Conservation (phyloP, 345 rosid species). For the Eutrema yunnanense region DNA sequence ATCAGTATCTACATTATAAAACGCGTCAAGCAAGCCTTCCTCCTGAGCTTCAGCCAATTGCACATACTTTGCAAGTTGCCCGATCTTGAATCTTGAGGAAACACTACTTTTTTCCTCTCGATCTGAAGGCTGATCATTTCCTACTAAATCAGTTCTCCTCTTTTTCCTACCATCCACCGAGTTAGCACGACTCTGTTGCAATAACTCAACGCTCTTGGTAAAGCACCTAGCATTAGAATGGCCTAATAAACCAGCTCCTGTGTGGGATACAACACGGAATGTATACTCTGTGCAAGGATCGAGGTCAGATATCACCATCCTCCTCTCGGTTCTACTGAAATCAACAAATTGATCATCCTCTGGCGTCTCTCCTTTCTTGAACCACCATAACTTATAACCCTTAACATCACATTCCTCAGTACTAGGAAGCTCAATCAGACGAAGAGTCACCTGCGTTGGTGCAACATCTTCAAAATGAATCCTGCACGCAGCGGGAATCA, state of each 20-base stretch:
- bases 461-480: slow-evolving; percentile 80
- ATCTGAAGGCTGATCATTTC: slow-evolving; percentile 31
- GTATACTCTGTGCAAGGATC: slow-evolving; percentile 82
- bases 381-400: slow-evolving; percentile 94
- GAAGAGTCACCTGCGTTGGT: slow-evolving; percentile 50
- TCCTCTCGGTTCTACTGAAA: slow-evolving; percentile 62
- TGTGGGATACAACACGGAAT: slow-evolving; percentile 29
- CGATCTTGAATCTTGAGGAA: slow-evolving; percentile 56
- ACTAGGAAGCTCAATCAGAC: slow-evolving; percentile 56
- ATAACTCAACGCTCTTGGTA: slow-evolving; percentile 39
- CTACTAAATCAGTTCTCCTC: slow-evolving; percentile 32
- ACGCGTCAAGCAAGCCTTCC: slow-evolving; percentile 58
- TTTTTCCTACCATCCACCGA: slow-evolving; percentile 35
- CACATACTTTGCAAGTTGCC: slow-evolving; percentile 65
- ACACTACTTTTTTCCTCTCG: slow-evolving; percentile 30
- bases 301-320: slow-evolving; percentile 73
- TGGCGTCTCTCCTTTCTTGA: slow-evolving; percentile 59
- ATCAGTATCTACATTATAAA: slow-evolving; percentile 56
- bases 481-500: slow-evolving; percentile 57
- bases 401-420: slow-evolving; percentile 40
- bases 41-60: slow-evolving; percentile 69
- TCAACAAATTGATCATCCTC: slow-evolving; percentile 49
- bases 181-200: slow-evolving; percentile 32
- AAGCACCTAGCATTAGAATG: slow-evolving; percentile 29
- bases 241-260: slow-evolving; percentile 30